phyloP scores from a whole-genome alignment of 2,329 filamentous ascomycete species.

The Alternaria sp. region DNA sequence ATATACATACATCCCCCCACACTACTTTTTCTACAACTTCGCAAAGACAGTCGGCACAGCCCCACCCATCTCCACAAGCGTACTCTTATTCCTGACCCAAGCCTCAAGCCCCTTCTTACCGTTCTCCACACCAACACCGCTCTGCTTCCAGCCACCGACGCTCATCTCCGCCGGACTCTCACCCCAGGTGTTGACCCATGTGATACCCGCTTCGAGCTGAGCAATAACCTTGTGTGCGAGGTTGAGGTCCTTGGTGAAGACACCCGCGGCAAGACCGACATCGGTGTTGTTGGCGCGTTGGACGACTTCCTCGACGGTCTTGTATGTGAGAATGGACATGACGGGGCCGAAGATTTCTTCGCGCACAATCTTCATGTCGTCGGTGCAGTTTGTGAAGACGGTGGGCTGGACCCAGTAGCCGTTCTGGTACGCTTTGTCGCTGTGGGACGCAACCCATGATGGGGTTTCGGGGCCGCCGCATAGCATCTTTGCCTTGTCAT shows the following conservation, averaged over 20 bases:
- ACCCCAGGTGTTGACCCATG: slow-evolving; percentile 95
- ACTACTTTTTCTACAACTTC: slow-evolving; percentile 25
- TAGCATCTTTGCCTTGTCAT: slow-evolving; percentile 75
- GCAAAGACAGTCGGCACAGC: slow-evolving; percentile 72
- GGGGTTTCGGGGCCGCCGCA: slow-evolving; percentile 72
- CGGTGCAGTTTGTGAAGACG: slow-evolving; percentile 84
- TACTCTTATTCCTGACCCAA: slow-evolving; percentile 88
- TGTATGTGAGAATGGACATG: slow-evolving; percentile 79
- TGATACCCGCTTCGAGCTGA: slow-evolving; percentile 81
- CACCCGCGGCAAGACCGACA: slow-evolving; percentile 81
- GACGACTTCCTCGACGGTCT: slow-evolving; percentile 72
- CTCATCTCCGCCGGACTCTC: slow-evolving; percentile 91
- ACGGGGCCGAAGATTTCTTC: slow-evolving; percentile 93
- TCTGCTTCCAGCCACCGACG: slow-evolving; percentile 91
- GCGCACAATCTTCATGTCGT: slow-evolving; percentile 77
- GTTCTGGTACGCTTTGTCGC: slow-evolving; percentile 52
- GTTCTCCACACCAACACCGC: slow-evolving; percentile 87
- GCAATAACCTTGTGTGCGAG: slow-evolving; percentile 74
- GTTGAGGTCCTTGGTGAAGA: slow-evolving; percentile 79
- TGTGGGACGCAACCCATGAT: slow-evolving; percentile 52
- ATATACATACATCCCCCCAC: neutral
- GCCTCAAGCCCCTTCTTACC: slow-evolving; percentile 78
- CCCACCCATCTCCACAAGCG: slow-evolving; percentile 80
- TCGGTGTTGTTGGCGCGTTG: slow-evolving; percentile 76
- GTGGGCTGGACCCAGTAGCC: slow-evolving; percentile 89